Evolutionary conservation across 768 basidiomycete genomes (phyloP).

Genomic region (Crucibulum laeve): DNA sequence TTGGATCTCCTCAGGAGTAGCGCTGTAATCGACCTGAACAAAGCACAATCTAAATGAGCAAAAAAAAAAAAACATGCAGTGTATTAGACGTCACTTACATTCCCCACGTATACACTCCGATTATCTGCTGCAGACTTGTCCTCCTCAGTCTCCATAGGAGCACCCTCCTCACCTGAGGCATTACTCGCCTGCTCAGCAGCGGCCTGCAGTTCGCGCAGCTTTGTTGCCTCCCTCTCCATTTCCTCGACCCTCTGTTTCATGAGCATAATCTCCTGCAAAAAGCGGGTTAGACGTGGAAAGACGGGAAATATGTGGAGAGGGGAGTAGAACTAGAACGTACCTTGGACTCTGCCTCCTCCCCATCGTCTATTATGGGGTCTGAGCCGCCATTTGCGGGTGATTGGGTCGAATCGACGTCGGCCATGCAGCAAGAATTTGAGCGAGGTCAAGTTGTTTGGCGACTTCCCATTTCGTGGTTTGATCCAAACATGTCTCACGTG

Average conservation of each 20-base stretch:
- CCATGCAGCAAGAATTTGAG: conserved; percentile 30
- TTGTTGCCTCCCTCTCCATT: conserved; percentile 90
- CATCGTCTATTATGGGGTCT: conserved; percentile 47
- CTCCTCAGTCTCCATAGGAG: conserved; percentile 76
- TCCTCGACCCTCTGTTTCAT: conserved; percentile 93
- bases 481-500: conserved; percentile 6
- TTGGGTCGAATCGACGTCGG: conserved; percentile 46
- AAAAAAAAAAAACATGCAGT: conserved; percentile 8
- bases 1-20: conserved; percentile 98
- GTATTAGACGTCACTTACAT: conserved; percentile 87
- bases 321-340: conserved; percentile 20
- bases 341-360: conserved; percentile 62
- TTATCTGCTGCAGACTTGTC: conserved; percentile 77
- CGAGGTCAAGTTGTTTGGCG: conserved; percentile 11
- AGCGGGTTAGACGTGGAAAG: conserved; percentile 9
- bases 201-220: conserved; percentile 82
- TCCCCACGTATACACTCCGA: conserved; percentile 93
- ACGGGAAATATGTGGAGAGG: background rate
- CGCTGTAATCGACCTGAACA: conserved; percentile 88
- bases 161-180: conserved; percentile 39
- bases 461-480: conserved; percentile 8
- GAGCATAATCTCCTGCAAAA: conserved; percentile 72
- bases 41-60: conserved; percentile 5
- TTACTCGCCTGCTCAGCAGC: conserved; percentile 58
- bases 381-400: conserved; percentile 27